Evolutionary conservation across 1,284 basidiomycete genomes (phyloP).

Genomic region (Fomitopsis betulina): DNA sequence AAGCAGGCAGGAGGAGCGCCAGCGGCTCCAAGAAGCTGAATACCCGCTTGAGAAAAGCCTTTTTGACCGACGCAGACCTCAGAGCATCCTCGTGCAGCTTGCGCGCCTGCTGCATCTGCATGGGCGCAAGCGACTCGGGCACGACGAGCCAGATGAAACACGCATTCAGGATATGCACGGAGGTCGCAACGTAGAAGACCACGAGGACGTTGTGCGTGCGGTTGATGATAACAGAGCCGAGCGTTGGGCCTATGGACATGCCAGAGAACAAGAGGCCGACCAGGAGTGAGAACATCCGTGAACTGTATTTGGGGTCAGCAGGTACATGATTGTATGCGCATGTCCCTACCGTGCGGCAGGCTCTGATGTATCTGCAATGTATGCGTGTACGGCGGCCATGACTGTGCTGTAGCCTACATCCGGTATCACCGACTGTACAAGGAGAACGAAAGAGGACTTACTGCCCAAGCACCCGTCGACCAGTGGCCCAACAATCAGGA

Average conservation of each 20-base stretch:
- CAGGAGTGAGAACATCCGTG: conserved; percentile 60
- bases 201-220: conserved; percentile 54
- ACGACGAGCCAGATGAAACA: conserved; percentile 54
- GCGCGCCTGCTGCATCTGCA: conserved; percentile 33
- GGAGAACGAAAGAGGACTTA: conserved; percentile 23
- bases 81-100: conserved; percentile 25
- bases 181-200: conserved; percentile 66
- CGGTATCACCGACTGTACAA: neutral
- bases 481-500: conserved; percentile 69
- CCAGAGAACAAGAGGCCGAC: conserved; percentile 63
- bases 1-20: conserved; percentile 54
- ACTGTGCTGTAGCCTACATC: conserved; percentile 43
- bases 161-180: conserved; percentile 46
- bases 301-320: conserved; percentile 26
- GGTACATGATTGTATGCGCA: neutral
- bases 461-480: conserved; percentile 81
- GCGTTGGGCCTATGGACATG: conserved; percentile 66
- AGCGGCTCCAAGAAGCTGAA: conserved; percentile 66
- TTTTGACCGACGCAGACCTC: neutral
- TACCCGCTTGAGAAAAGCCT: conserved; percentile 28
- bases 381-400: conserved; percentile 54
- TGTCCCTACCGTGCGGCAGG: conserved; percentile 39
- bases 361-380: conserved; percentile 55
- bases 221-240: conserved; percentile 65
- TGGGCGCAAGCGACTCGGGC: conserved; percentile 68